These are phyloP conservation scores for Populus tremula DNA, from an alignment of 345 rosid species.

Conservation along the genomic window DNA sequence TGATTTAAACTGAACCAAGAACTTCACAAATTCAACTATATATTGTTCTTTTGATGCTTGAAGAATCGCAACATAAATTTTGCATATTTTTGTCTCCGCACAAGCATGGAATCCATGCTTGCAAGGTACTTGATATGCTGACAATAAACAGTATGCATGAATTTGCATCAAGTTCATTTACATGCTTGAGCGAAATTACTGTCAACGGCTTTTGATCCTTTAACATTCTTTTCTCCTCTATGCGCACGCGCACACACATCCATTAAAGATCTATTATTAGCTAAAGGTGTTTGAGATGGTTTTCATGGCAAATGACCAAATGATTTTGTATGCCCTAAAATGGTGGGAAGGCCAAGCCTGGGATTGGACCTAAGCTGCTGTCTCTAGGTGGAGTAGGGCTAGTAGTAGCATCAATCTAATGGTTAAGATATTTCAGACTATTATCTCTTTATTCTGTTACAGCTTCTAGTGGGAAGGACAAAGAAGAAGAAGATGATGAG, in stretches of 20 bases:
- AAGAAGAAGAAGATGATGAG: constrained; percentile 37
- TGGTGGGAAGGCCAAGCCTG: not conserved
- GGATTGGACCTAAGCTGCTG: not conserved
- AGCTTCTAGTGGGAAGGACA: constrained; percentile 49
- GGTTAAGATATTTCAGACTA: not conserved
- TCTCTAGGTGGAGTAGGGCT: not conserved
- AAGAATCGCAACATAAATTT: not conserved
- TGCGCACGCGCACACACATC: not conserved
- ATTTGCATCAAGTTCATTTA: not conserved
- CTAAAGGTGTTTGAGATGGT: not conserved
- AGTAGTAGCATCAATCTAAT: not conserved
- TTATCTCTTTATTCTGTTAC: constrained; percentile 1
- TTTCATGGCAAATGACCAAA: not conserved
- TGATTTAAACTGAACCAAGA: not conserved
- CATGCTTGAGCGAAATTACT: not conserved
- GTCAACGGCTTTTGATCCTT: not conserved
- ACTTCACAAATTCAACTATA: not conserved
- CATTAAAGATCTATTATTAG: not conserved
- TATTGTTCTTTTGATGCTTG: not conserved
- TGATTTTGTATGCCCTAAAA: not conserved
- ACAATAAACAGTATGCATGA: not conserved
- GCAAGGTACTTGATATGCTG: not conserved
- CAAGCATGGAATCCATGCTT: not conserved
- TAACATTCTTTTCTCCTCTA: not conserved
- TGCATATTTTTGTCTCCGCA: not conserved